Percentiles rank a stretch among this genome's conserved stretches.
phyloP scores from a whole-genome alignment of 2,329 filamentous ascomycete species.

The Leptographium procerum region DNA sequence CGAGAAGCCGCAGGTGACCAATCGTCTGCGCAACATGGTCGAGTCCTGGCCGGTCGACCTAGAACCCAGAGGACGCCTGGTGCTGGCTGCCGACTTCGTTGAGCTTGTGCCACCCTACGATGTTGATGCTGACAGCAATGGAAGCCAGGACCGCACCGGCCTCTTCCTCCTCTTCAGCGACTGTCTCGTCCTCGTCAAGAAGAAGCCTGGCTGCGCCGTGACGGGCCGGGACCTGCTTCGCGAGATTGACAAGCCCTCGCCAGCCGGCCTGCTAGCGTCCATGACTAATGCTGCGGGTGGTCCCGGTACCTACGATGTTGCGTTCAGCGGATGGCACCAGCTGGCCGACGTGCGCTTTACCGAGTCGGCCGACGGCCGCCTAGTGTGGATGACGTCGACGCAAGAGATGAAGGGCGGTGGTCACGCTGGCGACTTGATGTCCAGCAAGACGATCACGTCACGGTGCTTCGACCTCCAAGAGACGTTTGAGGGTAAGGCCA shows the following conservation, averaged over 20 bases:
- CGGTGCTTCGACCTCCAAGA: conserved; percentile 64
- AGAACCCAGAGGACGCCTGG: conserved; percentile 64
- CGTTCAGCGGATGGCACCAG: conserved; percentile 61
- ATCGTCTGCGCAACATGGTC: conserved; percentile 64
- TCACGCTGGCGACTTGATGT: conserved; percentile 34
- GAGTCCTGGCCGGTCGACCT: conserved; percentile 65
- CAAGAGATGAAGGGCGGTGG: conserved; percentile 46
- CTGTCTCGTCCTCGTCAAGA: conserved; percentile 65
- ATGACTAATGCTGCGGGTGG: conserved; percentile 54
- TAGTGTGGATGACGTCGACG: conserved; percentile 57
- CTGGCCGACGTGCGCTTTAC: conserved; percentile 63
- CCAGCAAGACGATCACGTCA: conserved; percentile 42
- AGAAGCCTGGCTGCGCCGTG: conserved; percentile 47
- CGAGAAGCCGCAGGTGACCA: conserved; percentile 63
- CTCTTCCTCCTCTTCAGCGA: conserved; percentile 81
- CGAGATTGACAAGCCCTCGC: conserved; percentile 72
- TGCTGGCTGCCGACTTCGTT: conserved; percentile 68
- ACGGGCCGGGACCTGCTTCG: conserved; percentile 69
- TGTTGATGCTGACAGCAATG: conserved; percentile 27
- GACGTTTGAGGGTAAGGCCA: conserved; percentile 65
- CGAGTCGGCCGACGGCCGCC: conserved; percentile 52
- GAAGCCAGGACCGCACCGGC: conserved; percentile 44
- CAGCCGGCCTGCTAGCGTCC: conserved; percentile 49
- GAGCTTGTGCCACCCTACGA: conserved; percentile 64
- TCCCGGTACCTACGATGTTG: conserved; percentile 55